These are phyloP conservation scores for Tympanopsis confertula DNA, from an alignment of 2,329 filamentous ascomycete genomes.

Conservation along the genomic window DNA sequence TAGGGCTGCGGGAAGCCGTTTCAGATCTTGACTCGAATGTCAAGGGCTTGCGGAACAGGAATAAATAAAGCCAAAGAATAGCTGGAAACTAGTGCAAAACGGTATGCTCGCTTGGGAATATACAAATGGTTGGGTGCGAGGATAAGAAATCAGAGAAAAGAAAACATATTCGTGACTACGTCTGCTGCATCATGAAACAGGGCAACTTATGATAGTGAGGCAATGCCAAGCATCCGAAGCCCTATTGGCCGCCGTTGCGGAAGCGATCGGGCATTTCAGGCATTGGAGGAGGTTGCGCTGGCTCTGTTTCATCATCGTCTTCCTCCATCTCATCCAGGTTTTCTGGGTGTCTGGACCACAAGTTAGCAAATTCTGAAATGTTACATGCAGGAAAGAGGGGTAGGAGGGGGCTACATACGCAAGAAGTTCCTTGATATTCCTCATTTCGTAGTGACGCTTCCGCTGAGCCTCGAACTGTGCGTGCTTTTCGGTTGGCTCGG, in stretches of 20 bases:
- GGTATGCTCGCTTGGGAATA: no score
- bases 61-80: no score
- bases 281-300: background rate
- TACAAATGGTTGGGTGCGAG: no score
- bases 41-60: no score
- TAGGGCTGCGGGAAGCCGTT: no score
- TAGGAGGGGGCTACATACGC: background rate
- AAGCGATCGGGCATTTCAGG: background rate
- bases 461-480: constrained; percentile 78
- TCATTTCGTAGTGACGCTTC: constrained; percentile 99
- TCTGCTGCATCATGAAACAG: no score
- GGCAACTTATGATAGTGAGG: no score
- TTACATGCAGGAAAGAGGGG: background rate
- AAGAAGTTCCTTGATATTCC: constrained; percentile 75
- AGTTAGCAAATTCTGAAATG: background rate
- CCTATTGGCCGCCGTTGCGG: background rate
- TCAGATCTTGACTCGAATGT: no score
- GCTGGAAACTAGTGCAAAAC: no score
- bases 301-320: background rate
- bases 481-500: constrained; percentile 83
- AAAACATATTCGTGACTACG: no score
- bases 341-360: background rate
- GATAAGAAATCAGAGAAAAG: no score
- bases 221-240: no score
- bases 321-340: constrained; percentile 1